A percentile compares a stretch with the other conserved stretches of the same genome.
Evolutionary conservation across 2,329 filamentous ascomycete species (phyloP).

Genomic region (Annulohypoxylon truncatum): DNA sequence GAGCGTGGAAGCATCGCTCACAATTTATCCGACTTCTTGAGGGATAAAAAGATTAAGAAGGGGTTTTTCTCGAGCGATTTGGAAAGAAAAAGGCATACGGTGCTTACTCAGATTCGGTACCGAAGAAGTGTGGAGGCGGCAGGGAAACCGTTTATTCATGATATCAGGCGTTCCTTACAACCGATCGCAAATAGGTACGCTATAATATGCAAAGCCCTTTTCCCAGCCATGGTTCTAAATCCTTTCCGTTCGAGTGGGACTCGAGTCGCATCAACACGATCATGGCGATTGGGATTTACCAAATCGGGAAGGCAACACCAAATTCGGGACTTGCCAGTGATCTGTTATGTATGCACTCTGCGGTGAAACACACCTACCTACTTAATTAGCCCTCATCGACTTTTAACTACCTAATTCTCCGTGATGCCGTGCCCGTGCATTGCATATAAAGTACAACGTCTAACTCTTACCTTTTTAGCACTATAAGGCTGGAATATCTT

Average conservation of each 20-base stretch:
- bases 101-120: conserved; percentile 16
- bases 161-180: background rate
- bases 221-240: background rate
- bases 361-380: conserved; percentile 7
- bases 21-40: background rate
- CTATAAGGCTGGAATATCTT: no score
- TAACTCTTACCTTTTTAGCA: no score
- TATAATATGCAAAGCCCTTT: conserved; percentile 23
- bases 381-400: background rate
- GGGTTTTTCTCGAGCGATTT: background rate
- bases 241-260: background rate
- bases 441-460: background rate
- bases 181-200: background rate
- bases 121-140: background rate
- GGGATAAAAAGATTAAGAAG: background rate
- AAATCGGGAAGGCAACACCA: background rate
- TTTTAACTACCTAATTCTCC: background rate
- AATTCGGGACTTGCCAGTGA: background rate
- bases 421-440: background rate
- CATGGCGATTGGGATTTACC: background rate
- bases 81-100: conserved; percentile 1
- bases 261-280: background rate
- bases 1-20: conserved; percentile 1
- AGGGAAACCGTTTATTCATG: background rate
- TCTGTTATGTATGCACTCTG: background rate